Conservation (phyloP, 2,329 filamentous ascomycete genomes). For the Pseudogymnoascus sp. region DNA sequence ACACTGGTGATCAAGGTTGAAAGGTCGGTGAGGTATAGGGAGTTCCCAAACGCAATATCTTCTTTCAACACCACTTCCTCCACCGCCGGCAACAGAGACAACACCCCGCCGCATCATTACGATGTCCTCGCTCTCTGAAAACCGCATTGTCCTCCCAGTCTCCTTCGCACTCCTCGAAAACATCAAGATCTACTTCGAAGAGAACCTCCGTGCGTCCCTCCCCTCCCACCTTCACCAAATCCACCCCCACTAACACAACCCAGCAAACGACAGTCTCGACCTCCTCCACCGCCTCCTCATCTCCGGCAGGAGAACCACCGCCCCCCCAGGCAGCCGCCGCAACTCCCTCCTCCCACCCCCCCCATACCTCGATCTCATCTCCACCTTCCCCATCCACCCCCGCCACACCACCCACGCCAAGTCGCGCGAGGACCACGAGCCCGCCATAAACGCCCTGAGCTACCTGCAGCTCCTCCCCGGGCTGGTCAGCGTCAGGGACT, state of each 20-base stretch:
- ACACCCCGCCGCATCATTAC: background rate
- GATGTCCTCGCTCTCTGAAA: conserved; percentile 24
- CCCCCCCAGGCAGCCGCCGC: conserved; percentile 20
- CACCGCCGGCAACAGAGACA: background rate
- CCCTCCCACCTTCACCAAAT: background rate
- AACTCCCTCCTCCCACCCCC: conserved; percentile 47
- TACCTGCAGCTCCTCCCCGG: background rate
- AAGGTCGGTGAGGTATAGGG: background rate
- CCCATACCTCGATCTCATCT: conserved; percentile 67
- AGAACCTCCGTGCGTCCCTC: conserved; percentile 29
- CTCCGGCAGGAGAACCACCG: conserved; percentile 33
- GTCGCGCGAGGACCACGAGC: conserved; percentile 37
- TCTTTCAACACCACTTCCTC: background rate
- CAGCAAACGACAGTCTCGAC: conserved; percentile 50
- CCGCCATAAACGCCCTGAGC: background rate
- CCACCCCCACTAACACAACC: conserved; percentile 3
- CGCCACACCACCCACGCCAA: conserved; percentile 64
- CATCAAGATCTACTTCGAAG: conserved; percentile 65
- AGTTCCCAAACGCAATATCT: background rate
- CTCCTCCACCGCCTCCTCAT: conserved; percentile 57
- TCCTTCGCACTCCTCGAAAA: conserved; percentile 58
- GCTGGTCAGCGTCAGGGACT: background rate
- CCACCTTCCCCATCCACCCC: conserved; percentile 76
- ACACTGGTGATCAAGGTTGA: background rate
- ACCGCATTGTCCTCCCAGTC: conserved; percentile 47